These are phyloP conservation scores for Collybia mongolica DNA, from an alignment of 768 basidiomycete species.

Conservation along the genomic window DNA sequence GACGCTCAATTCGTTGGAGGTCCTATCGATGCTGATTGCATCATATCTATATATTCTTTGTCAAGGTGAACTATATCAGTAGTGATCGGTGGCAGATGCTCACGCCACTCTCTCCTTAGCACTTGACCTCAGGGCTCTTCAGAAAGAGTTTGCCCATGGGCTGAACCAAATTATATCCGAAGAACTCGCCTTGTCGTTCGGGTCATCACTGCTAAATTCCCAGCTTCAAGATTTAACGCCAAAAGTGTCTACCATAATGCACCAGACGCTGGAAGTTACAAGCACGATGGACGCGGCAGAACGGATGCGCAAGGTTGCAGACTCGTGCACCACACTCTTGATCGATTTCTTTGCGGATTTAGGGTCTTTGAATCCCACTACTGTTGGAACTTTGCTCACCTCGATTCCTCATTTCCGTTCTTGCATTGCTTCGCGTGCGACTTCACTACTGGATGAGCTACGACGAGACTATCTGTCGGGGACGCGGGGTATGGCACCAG, in stretches of 20 bases:
- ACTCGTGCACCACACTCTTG: conserved; percentile 51
- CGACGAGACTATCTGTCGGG: conserved; percentile 57
- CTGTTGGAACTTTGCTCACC: conserved; percentile 20
- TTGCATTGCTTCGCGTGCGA: conserved; percentile 44
- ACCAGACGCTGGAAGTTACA: conserved; percentile 60
- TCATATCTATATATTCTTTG: conserved; percentile 72
- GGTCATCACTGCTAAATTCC: conserved; percentile 26
- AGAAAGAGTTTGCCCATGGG: conserved; percentile 53
- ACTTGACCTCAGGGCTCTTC: conserved; percentile 75
- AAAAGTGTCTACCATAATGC: conserved; percentile 40
- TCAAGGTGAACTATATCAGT: conserved; percentile 41
- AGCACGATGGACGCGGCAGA: conserved; percentile 68
- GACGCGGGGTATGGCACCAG: conserved; percentile 60
- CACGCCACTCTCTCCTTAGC: conserved; percentile 33
- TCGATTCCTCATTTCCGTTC: conserved; percentile 51
- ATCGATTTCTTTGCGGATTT: conserved; percentile 40
- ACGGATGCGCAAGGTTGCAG: conserved; percentile 63
- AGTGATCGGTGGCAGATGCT: neutral
- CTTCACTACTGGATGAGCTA: conserved; percentile 44
- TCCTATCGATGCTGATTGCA: conserved; percentile 66
- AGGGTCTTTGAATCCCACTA: conserved; percentile 29
- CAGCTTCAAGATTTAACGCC: conserved; percentile 28
- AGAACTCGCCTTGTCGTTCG: conserved; percentile 47
- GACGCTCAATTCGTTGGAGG: conserved; percentile 68
- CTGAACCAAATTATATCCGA: conserved; percentile 46